Base-by-base conservation (phyloP, 1,284 basidiomycete genomes). In the Cystobasidium sp. region DNA sequence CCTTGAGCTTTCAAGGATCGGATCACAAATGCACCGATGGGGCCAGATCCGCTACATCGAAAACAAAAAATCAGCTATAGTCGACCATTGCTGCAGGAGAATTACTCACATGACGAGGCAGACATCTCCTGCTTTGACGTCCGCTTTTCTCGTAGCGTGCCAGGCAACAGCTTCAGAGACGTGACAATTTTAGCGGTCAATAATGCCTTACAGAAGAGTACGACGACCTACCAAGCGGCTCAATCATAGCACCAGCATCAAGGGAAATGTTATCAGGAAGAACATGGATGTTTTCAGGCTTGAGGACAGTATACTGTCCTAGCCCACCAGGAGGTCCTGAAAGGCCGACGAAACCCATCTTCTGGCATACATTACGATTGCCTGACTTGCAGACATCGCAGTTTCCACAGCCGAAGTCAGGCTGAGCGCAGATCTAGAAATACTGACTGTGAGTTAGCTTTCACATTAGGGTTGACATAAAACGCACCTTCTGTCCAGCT, bases 191-290 rank as follows among this genome's bases (percentile, higher is more conserved):
- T 16, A 31, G 18, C 20, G 6, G 31, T 20, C 8, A n/a, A 18
- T 4, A 4, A 31, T 18, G 41, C 4, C n/a, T 41, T 18, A 1
- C 39, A 43, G 18, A 8, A 55, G 14, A 2, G 20, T 10, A 9
- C 4, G 22, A 49, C 44, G 6, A 37, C 70, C 39, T 37, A 73
- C 70, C 70, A 6, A 75, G 64, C 12, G 75, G 75, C 43, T 75
- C 75, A 55, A 75, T 72, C 69, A 75, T 59, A 31, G 75, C 75
- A 16, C 67, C 75, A 41, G 56, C 64, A 49, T 75, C 75, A 0
- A 75, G 64, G 1, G 63, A 59, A 8, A 75, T 66, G 51, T 68
- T 72, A 22, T 75, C 75, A 0, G 75, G 75, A 20, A 75, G 44
- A 10, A 75, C 24, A 24, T 75, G 67, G 47, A 67, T 56, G 75